Evolutionary conservation across 257 asterid species (phyloP).

Genomic region (Nicotiana obtusifolia): DNA sequence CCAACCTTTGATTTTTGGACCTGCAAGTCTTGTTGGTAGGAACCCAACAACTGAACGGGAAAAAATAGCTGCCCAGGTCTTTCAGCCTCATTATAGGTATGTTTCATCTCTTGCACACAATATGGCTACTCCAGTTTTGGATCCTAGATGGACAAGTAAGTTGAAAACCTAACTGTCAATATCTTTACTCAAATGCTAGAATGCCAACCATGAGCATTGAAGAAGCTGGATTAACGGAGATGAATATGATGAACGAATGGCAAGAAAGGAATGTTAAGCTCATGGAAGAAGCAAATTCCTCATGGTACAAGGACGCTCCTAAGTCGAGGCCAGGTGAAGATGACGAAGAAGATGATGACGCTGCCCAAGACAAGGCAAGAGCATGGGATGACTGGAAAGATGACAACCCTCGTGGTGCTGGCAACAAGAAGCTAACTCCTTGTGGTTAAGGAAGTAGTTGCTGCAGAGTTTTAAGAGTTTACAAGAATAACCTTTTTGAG

Average conservation of each 20-base stretch:
- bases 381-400: conserved; percentile 99
- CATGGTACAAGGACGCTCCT: conserved; percentile 67
- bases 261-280: conserved; percentile 62
- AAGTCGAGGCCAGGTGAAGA: conserved; percentile 40
- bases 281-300: conserved; percentile 90
- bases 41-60: conserved; percentile 89
- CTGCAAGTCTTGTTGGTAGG: conserved; percentile 65
- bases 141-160: background rate
- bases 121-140: background rate
- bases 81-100: conserved; percentile 90
- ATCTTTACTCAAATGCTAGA: conserved; percentile 27
- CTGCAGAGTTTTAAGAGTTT: background rate
- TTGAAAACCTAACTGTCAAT: background rate
- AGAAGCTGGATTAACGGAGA: conserved; percentile 95
- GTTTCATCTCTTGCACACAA: background rate
- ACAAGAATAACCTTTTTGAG: background rate
- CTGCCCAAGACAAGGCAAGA: conserved; percentile 86
- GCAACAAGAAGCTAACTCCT: conserved; percentile 96
- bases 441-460: conserved; percentile 47
- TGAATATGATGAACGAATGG: conserved; percentile 97
- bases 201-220: conserved; percentile 97
- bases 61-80: conserved; percentile 86
- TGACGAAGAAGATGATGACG: conserved; percentile 66
- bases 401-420: conserved; percentile 96
- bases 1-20: conserved; percentile 93